phyloP scores from a whole-genome alignment of 1,284 basidiomycete genomes.

The Malassezia yamatoensis region DNA sequence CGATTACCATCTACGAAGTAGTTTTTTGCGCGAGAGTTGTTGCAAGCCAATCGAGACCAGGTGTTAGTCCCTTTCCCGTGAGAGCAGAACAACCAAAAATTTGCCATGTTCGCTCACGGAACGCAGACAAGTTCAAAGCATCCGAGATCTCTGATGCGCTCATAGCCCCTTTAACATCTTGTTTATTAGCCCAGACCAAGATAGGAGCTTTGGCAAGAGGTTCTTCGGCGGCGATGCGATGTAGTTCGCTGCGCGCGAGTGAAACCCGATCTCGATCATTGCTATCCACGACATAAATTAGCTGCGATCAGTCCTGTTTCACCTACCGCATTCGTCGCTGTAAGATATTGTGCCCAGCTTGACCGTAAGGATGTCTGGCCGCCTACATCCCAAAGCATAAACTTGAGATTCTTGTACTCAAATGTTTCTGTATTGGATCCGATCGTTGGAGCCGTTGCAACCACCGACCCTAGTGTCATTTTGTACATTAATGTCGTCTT shows the following conservation, averaged over 20 bases:
- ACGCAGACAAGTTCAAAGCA: conserved; percentile 50
- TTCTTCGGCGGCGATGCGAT: conserved; percentile 47
- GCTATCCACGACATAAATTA: conserved; percentile 53
- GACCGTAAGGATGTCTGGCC: conserved; percentile 51
- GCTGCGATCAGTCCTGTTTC: background rate
- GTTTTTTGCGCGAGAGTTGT: conserved; percentile 7
- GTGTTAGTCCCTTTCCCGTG: conserved; percentile 46
- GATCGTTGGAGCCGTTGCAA: conserved; percentile 52
- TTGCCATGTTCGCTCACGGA: conserved; percentile 53
- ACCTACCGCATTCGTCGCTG: conserved; percentile 48
- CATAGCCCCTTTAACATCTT: conserved; percentile 50
- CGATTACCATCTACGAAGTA: conserved; percentile 28
- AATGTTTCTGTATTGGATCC: conserved; percentile 49
- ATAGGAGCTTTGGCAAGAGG: conserved; percentile 49
- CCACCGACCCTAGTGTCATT: conserved; percentile 53
- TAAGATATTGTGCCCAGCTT: conserved; percentile 51
- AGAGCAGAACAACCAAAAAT: conserved; percentile 53
- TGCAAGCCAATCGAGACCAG: conserved; percentile 43
- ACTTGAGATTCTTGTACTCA: conserved; percentile 53
- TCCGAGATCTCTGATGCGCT: conserved; percentile 52
- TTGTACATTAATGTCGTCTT: conserved; percentile 53
- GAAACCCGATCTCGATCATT: conserved; percentile 50
- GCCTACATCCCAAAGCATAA: conserved; percentile 52
- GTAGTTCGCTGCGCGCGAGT: conserved; percentile 51
- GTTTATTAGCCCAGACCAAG: conserved; percentile 53